These are phyloP conservation scores for Hymenoscyphus occultus DNA, from an alignment of 2,329 filamentous ascomycete genomes.

Conservation along the genomic window DNA sequence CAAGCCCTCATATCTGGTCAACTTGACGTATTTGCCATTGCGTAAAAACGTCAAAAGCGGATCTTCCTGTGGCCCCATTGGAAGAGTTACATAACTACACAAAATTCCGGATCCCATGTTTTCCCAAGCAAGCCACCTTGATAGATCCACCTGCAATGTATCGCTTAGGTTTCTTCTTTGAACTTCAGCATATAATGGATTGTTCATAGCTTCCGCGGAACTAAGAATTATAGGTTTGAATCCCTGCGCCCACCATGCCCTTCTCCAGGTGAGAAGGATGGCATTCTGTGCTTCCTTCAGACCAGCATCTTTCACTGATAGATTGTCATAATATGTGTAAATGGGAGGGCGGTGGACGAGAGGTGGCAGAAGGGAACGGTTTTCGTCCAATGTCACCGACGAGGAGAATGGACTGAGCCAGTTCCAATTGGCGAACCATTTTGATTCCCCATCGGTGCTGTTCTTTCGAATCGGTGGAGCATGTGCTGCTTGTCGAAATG, in stretches of 20 bases:
- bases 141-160: slow-evolving; percentile 65
- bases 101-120: slow-evolving; percentile 83
- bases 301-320: slow-evolving; percentile 57
- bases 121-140: slow-evolving; percentile 90
- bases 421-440: slow-evolving; percentile 86
- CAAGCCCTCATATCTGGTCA: slow-evolving; percentile 73
- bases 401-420: slow-evolving; percentile 91
- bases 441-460: slow-evolving; percentile 72
- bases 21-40: slow-evolving; percentile 67
- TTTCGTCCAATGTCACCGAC: slow-evolving; percentile 74
- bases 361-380: slow-evolving; percentile 78
- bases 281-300: slow-evolving; percentile 71
- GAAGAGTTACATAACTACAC: slow-evolving; percentile 74
- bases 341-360: slow-evolving; percentile 67
- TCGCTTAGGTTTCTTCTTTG: slow-evolving; percentile 60
- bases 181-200: slow-evolving; percentile 72
- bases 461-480: slow-evolving; percentile 72
- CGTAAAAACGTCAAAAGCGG: slow-evolving; percentile 69
- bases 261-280: slow-evolving; percentile 80
- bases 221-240: slow-evolving; percentile 83
- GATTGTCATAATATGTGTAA: slow-evolving; percentile 87
- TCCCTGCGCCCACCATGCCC: slow-evolving; percentile 93
- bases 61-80: slow-evolving; percentile 77
- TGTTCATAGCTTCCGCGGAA: slow-evolving; percentile 75
- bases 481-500: slow-evolving; percentile 68